Evolutionary conservation across 2,329 filamentous ascomycete genomes (phyloP).

Genomic region (Paraphoma sp.): DNA sequence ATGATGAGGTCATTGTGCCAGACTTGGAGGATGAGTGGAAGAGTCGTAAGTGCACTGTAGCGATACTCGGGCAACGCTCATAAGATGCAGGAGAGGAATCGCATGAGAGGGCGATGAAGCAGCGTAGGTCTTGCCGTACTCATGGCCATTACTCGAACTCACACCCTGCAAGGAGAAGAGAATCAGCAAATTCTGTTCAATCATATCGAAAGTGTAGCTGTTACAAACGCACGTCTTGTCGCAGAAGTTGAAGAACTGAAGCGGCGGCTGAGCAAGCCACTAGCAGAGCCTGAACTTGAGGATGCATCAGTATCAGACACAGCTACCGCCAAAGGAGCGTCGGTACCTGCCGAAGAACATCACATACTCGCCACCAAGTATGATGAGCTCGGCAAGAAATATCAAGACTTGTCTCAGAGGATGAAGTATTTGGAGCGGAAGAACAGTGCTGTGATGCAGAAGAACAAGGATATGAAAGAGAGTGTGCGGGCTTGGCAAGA

Average conservation of each 20-base stretch:
- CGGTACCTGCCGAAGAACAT: slow-evolving; percentile 31
- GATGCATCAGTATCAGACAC: not conserved
- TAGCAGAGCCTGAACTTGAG: not conserved
- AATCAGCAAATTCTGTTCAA: slow-evolving; percentile 32
- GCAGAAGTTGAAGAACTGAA: slow-evolving; percentile 34
- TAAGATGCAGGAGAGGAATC: slow-evolving; percentile 28
- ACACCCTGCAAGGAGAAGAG: slow-evolving; percentile 32
- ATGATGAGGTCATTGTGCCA: slow-evolving; percentile 44
- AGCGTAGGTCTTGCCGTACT: slow-evolving; percentile 23
- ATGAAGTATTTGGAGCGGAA: slow-evolving; percentile 43
- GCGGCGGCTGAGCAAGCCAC: not conserved
- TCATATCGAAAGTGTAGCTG: slow-evolving; percentile 33
- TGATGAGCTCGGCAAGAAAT: slow-evolving; percentile 40
- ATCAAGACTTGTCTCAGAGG: slow-evolving; percentile 33
- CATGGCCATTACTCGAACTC: slow-evolving; percentile 1
- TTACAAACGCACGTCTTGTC: slow-evolving; percentile 31
- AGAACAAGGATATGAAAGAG: slow-evolving; percentile 50
- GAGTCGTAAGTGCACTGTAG: slow-evolving; percentile 29
- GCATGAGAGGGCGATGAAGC: slow-evolving; percentile 30
- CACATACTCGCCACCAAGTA: slow-evolving; percentile 36
- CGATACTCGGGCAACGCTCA: slow-evolving; percentile 4
- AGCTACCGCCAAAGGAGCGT: not conserved
- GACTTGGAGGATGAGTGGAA: slow-evolving; percentile 42
- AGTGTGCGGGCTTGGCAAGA: slow-evolving; percentile 47
- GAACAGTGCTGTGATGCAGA: slow-evolving; percentile 41